Evolutionary conservation across 768 basidiomycete genomes (phyloP), one percentile per base, ranked within the genome.

Genomic region (Lentinula raphanica): DNA sequence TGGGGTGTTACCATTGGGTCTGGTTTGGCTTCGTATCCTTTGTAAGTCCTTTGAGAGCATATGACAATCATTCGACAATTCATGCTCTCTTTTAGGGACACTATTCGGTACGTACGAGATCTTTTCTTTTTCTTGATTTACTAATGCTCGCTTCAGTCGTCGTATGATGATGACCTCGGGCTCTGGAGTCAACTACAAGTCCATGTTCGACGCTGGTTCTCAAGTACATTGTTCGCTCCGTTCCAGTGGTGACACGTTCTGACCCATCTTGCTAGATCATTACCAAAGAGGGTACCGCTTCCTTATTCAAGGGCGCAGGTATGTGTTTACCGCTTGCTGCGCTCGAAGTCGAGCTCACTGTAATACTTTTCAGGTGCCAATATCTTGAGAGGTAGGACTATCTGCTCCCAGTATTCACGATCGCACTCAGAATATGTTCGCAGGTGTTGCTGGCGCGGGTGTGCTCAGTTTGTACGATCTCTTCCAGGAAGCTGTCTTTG

Each of bases 151-250:
- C 12, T 71, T 64, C 66, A 95, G 96, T 88, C 95, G 97, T 88
- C 94, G 97, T 67, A 99, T 99, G 97, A 99, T 99, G 97, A 98
- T 98, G 96, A 98, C 97, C 36, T 98, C 96, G 23, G 97, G 96
- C 67, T 88, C 86, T 68, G 84, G 84, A 68, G 86, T 89, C 61
- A 94, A 98, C 87, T 98, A 98, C 88, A 96, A 95, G 84, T 92
- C 91, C 66, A 98, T 98, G 94, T 89, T 96, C 74, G 95, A 98
- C 69, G 95, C 95, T 70, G 93, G 86, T 60, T 83, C 89, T 29
- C 93, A 97, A 75, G 69, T 69, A 58, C n/a, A 36, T 17, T 35
- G 29, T 53, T 60, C 5, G 4, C 39, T 45, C 31, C 51, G 39
- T 39, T 49, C 21, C n/a, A 17, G 4, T 35, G 21, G 17, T 46